Evolutionary conservation across 2,329 filamentous ascomycete genomes (phyloP).

Genomic region (Phialophora verrucosa): DNA sequence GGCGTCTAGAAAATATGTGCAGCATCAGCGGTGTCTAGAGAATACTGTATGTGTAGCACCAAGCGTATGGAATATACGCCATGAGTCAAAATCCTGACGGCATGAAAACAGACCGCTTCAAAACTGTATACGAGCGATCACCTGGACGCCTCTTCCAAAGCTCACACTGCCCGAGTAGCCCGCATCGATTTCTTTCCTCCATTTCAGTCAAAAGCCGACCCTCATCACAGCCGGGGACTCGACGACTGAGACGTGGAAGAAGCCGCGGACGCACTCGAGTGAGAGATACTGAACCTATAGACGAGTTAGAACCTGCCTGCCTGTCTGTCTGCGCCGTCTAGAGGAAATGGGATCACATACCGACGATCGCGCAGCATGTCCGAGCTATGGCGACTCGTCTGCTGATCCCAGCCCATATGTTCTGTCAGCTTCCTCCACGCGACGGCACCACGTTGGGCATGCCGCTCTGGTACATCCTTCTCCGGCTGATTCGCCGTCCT

Average conservation of each 20-base stretch:
- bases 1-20: background rate
- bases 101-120: background rate
- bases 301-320: background rate
- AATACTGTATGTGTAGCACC: background rate
- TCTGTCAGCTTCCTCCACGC: conserved; percentile 34
- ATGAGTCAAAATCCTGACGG: too few relatives aligned
- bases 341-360: background rate
- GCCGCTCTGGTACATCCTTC: conserved; percentile 29
- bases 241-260: background rate
- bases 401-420: conserved; percentile 33
- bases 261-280: background rate
- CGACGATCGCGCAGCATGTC: conserved; percentile 1
- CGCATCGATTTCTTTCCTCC: background rate
- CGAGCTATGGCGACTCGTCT: background rate
- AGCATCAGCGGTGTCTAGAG: background rate
- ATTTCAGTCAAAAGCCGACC: background rate
- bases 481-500: conserved; percentile 34
- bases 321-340: background rate
- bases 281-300: conserved; percentile 9
- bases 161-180: background rate
- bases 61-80: background rate
- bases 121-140: background rate
- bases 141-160: background rate
- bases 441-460: conserved; percentile 31
- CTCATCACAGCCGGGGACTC: background rate